Base-by-base conservation (phyloP, 2,329 filamentous ascomycete genomes). In the Sphaerulina vaccinii region DNA sequence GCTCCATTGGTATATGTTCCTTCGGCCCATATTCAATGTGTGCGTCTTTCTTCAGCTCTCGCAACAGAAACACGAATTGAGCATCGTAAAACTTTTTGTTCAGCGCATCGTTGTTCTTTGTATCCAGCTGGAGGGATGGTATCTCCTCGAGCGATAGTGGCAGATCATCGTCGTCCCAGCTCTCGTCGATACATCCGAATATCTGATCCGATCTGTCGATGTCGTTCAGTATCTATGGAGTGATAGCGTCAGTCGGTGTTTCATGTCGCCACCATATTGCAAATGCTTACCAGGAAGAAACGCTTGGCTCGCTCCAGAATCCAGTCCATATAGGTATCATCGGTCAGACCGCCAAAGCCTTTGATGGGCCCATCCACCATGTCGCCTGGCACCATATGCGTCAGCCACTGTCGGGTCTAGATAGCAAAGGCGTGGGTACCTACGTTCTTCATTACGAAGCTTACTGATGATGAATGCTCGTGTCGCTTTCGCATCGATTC, bases 271-370 rank as follows among this genome's bases (percentile, higher is more conserved):
- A 9, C 9, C n/a, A 13, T 29, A 29, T 10, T 29, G 27, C 27
- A 10, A 13, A 29, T 29, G 27, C 27, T 29, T 29, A 29, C 27
- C 9, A 91, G 73, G 63, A 90, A 90, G 33, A 90, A 75, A 40
- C 83, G 78, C 63, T 83, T 84, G 5, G 85, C 84, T 61, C 84
- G 85, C 49, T 81, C 74, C 40, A 86, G 72, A 51, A 90, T 88
- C 84, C 86, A 89, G 65, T 90, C 86, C 75, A 86, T 84, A 66
- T 90, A 90, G 1, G 86, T 89, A 56, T 85, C 81, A 67, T 88
- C 83, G 3, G 86, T 89, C 51, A 82, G 66, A 49, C 81, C 82
- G 61, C 84, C 83, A 23, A 86, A 86, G 67, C 88, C 89, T 10
- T 75, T 80, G 40, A 88, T 73, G 7, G 82, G 81, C 35, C 74